phyloP scores from a whole-genome alignment of 441 rosid genomes.

The Erodium trifolium region DNA sequence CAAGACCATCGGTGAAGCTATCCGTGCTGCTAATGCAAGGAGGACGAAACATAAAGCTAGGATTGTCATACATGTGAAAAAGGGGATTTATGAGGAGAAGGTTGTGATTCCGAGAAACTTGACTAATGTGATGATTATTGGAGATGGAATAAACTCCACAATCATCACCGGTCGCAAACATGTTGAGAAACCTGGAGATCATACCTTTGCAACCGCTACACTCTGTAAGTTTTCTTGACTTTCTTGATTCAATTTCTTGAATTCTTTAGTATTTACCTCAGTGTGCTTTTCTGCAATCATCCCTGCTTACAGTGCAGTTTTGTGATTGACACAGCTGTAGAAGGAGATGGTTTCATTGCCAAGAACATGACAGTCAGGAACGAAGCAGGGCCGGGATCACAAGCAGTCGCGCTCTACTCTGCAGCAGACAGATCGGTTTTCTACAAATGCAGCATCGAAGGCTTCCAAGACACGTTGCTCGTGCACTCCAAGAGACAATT shows the following conservation, averaged over 20 bases:
- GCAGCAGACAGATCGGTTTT: neutral
- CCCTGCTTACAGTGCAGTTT: no score
- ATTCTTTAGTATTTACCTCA: neutral
- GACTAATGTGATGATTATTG: neutral
- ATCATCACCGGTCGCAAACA: neutral
- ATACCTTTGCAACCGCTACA: neutral
- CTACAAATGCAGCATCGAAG: neutral
- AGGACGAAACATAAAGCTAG: neutral
- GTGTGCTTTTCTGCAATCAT: no score
- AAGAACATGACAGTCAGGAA: neutral
- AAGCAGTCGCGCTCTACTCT: neutral
- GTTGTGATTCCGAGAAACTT: neutral
- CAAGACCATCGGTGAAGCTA: neutral
- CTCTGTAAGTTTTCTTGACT: neutral
- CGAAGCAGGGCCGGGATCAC: neutral
- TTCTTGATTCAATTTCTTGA: neutral
- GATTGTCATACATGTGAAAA: constrained; percentile 3
- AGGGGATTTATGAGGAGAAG: neutral
- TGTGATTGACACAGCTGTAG: neutral
- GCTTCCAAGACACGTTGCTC: neutral
- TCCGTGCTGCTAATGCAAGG: neutral
- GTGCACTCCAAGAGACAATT: neutral
- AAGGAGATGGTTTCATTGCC: neutral
- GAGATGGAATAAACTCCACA: neutral
- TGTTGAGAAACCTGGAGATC: neutral